Percentiles rank a stretch among this genome's conserved stretches.
phyloP scores from a whole-genome alignment of 2,329 filamentous ascomycete genomes.

The Zelopaecilomyces penicillatus region DNA sequence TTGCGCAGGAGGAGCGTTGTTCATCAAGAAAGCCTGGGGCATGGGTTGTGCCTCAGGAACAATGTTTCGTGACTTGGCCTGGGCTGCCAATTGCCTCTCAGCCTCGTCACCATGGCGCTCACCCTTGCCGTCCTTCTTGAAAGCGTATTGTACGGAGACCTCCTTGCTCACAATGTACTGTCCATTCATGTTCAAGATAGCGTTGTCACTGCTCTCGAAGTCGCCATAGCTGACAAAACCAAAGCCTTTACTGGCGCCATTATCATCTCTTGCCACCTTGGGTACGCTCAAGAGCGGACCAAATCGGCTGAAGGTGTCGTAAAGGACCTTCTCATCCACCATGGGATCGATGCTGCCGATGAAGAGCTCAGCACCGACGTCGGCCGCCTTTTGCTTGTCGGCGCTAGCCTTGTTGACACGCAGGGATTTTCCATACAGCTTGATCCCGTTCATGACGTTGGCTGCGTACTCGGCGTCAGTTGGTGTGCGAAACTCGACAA shows the following conservation, averaged over 20 bases:
- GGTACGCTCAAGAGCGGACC: slow-evolving; percentile 76
- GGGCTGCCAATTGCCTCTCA: slow-evolving; percentile 80
- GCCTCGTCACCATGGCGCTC: slow-evolving; percentile 92
- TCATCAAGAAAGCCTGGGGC: slow-evolving; percentile 59
- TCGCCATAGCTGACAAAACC: slow-evolving; percentile 89
- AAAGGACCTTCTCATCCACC: slow-evolving; percentile 92
- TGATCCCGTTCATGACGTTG: slow-evolving; percentile 92
- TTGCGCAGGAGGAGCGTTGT: slow-evolving; percentile 15
- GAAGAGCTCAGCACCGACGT: slow-evolving; percentile 95
- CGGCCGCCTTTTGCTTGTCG: slow-evolving; percentile 87
- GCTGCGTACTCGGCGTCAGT: slow-evolving; percentile 95
- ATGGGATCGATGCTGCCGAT: slow-evolving; percentile 90
- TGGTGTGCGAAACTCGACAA: slow-evolving; percentile 95
- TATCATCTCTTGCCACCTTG: slow-evolving; percentile 87
- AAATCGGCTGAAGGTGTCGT: slow-evolving; percentile 89
- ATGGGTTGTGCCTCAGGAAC: slow-evolving; percentile 70
- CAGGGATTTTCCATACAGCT: slow-evolving; percentile 87
- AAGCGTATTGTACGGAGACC: slow-evolving; percentile 93
- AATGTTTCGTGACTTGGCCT: slow-evolving; percentile 92
- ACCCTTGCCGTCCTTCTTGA: slow-evolving; percentile 98
- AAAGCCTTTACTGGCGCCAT: slow-evolving; percentile 85
- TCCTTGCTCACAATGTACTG: slow-evolving; percentile 97
- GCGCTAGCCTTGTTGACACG: slow-evolving; percentile 89
- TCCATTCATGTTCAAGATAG: slow-evolving; percentile 86
- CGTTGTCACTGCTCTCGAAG: slow-evolving; percentile 89